Conservation (phyloP, 768 basidiomycete species). For the Albatrellus ellisii region DNA sequence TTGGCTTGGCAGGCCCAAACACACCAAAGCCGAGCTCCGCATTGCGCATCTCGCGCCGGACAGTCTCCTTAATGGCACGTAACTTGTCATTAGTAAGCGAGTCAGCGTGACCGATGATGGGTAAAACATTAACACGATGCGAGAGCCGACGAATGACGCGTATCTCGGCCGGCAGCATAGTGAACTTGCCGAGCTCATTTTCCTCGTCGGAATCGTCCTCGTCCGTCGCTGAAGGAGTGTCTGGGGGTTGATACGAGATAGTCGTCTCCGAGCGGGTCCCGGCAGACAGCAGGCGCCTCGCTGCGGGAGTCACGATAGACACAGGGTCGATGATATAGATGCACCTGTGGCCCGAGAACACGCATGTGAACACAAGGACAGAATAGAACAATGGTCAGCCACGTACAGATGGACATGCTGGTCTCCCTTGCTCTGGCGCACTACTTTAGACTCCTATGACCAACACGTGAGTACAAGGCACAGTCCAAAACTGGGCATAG, state of each 20-base stretch:
- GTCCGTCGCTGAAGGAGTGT: conserved; percentile 33
- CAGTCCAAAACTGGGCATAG: not conserved
- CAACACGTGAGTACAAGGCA: conserved; percentile 1
- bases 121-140: conserved; percentile 65
- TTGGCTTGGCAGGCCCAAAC: conserved; percentile 36
- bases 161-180: conserved; percentile 69
- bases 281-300: conserved; percentile 35
- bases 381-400: not conserved
- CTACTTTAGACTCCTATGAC: conserved; percentile 72
- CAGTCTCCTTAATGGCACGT: conserved; percentile 52
- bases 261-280: conserved; percentile 58
- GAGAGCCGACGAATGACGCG: conserved; percentile 68
- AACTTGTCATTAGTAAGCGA: conserved; percentile 75
- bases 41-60: conserved; percentile 51
- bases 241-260: conserved; percentile 36
- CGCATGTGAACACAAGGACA: not conserved
- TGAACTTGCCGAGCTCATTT: conserved; percentile 34
- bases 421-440: conserved; percentile 78
- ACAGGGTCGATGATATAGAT: conserved; percentile 79
- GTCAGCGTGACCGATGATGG: conserved; percentile 70
- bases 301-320: conserved; percentile 44
- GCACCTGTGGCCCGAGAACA: conserved; percentile 31
- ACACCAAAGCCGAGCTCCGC: conserved; percentile 69
- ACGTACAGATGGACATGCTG: conserved; percentile 82
- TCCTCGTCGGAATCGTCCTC: conserved; percentile 41